A percentile compares a stretch with the other conserved stretches of the same genome.
Conservation (phyloP, 2,329 filamentous ascomycete genomes). For the Sporothrix phasma region DNA sequence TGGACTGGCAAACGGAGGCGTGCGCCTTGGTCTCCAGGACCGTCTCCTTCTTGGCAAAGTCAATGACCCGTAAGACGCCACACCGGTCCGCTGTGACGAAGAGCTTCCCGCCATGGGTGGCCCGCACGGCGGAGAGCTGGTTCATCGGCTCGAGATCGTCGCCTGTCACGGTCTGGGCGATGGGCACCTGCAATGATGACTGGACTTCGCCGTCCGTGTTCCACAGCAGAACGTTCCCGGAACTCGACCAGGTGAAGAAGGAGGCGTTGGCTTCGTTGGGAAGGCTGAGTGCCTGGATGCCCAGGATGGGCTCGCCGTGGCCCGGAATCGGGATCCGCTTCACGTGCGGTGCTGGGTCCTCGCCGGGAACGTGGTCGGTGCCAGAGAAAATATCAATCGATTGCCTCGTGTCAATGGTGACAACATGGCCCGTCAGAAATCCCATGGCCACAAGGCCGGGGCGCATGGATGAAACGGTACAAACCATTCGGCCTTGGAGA, state of each 20-base stretch:
- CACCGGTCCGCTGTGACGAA: slow-evolving; percentile 79
- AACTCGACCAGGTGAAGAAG: slow-evolving; percentile 83
- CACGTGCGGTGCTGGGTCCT: slow-evolving; percentile 32
- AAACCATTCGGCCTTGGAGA: slow-evolving; percentile 19
- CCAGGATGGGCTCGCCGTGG: slow-evolving; percentile 57
- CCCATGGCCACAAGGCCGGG: slow-evolving; percentile 56
- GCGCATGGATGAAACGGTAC: slow-evolving; percentile 29
- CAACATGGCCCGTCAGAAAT: slow-evolving; percentile 54
- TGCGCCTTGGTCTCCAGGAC: slow-evolving; percentile 75
- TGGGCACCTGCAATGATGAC: slow-evolving; percentile 52
- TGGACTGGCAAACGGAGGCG: slow-evolving; percentile 71
- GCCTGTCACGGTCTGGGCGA: slow-evolving; percentile 51
- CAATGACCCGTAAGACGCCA: slow-evolving; percentile 66
- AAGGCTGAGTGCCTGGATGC: slow-evolving; percentile 55
- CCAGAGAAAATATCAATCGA: slow-evolving; percentile 59
- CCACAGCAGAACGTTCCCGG: slow-evolving; percentile 78
- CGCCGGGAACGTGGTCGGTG: slow-evolving; percentile 32
- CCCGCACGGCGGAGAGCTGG: slow-evolving; percentile 49
- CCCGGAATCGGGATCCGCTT: slow-evolving; percentile 48
- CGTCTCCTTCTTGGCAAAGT: slow-evolving; percentile 50
- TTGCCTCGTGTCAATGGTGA: slow-evolving; percentile 66
- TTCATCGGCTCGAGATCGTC: slow-evolving; percentile 45
- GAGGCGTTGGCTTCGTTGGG: slow-evolving; percentile 54
- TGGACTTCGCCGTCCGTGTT: slow-evolving; percentile 59
- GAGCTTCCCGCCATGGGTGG: slow-evolving; percentile 51